Conservation (phyloP, 73 alveolate species). For the Blepharisma japonicum region DNA sequence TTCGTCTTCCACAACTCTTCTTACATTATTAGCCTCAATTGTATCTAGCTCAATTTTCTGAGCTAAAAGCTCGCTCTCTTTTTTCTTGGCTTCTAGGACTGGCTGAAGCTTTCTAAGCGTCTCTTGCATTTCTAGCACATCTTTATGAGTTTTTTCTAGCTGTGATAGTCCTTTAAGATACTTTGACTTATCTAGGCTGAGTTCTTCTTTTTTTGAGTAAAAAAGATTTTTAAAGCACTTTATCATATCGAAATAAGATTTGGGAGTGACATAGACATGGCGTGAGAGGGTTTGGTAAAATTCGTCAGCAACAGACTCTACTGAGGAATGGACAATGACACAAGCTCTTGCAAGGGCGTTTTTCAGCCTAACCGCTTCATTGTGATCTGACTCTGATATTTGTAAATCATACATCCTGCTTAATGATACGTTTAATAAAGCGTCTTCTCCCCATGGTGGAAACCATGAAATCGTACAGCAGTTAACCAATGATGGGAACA, state of each 20-base stretch:
- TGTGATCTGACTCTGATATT: constrained; percentile 65
- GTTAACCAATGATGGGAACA: constrained; percentile 90
- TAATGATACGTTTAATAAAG: constrained; percentile 81
- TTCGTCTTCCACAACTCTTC: constrained; percentile 80
- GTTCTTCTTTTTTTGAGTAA: constrained; percentile 71
- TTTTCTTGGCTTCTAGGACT: constrained; percentile 61
- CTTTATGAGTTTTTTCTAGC: constrained; percentile 67
- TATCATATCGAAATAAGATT: constrained; percentile 79
- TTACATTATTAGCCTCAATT: constrained; percentile 59
- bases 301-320: constrained; percentile 46
- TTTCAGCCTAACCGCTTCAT: constrained; percentile 82
- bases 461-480: constrained; percentile 96
- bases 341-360: constrained; percentile 57
- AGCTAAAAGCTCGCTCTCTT: constrained; percentile 55
- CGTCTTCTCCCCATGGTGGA: constrained; percentile 97
- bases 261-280: constrained; percentile 92
- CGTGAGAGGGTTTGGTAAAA: constrained; percentile 74
- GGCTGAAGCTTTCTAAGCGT: constrained; percentile 73
- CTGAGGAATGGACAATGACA: constrained; percentile 64
- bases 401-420: constrained; percentile 44
- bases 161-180: constrained; percentile 69
- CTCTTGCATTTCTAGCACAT: constrained; percentile 61
- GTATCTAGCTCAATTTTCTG: constrained; percentile 64
- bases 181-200: constrained; percentile 50
- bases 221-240: constrained; percentile 70